A percentile compares a stretch with the other conserved stretches of the same genome.
These are phyloP conservation scores for Phytophthora syringae DNA, from an alignment of 352 stramenopile species.

Conservation along the genomic window DNA sequence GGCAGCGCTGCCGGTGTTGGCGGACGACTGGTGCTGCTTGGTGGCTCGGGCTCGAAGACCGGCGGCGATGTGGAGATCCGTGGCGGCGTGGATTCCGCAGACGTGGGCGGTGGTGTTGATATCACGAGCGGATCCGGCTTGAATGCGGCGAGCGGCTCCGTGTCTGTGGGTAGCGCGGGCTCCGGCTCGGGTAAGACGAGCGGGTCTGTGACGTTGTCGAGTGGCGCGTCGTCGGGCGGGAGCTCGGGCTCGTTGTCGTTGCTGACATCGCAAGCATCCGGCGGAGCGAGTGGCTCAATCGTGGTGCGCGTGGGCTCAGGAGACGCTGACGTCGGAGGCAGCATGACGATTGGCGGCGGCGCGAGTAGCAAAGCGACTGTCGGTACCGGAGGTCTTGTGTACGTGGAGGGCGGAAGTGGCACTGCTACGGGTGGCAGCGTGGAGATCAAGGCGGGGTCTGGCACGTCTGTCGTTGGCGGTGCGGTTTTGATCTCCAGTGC, in stretches of 20 bases:
- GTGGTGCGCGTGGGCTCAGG: no score
- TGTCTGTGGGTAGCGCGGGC: background rate
- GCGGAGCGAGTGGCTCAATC: background rate
- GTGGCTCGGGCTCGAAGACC: conserved; percentile 1
- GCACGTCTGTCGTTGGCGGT: no score
- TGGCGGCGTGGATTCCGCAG: background rate
- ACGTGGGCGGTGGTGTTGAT: background rate
- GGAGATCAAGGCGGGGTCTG: no score
- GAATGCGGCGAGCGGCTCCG: conserved; percentile 2
- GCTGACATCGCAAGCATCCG: background rate
- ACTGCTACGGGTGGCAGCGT: no score
- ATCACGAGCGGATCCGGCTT: conserved; percentile 1
- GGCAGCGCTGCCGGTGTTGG: conserved; percentile 3
- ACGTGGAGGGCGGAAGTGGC: no score
- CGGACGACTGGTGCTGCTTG: conserved; percentile 9
- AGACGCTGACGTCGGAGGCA: no score
- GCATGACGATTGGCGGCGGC: no score
- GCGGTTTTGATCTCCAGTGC: no score
- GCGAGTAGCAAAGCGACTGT: no score
- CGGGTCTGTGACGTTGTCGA: conserved; percentile 12
- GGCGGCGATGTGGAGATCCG: conserved; percentile 6
- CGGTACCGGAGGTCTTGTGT: no score
- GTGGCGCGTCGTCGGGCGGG: background rate
- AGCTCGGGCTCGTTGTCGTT: conserved; percentile 1
- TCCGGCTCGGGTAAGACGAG: conserved; percentile 9